Evolutionary conservation across 805 yeast genomes (phyloP).

Genomic region (Candida multigemmis): DNA sequence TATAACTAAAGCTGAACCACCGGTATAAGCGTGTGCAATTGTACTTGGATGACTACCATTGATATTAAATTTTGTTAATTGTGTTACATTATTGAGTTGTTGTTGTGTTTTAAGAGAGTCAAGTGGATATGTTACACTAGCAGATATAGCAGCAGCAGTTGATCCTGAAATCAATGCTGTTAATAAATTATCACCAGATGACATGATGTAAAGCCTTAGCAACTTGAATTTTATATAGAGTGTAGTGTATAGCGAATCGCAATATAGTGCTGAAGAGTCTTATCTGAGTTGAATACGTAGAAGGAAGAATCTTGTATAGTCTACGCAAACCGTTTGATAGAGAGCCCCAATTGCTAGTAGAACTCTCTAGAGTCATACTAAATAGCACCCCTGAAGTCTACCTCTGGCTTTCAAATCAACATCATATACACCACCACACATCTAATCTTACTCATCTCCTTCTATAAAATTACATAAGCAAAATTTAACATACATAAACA

Average conservation of each 20-base stretch:
- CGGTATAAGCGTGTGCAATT: conserved; percentile 34
- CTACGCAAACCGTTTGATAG: too few relatives aligned
- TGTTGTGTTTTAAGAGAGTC: conserved; percentile 60
- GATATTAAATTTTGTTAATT: conserved; percentile 23
- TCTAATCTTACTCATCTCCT: too few relatives aligned
- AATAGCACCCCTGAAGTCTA: neutral
- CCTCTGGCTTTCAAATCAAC: neutral
- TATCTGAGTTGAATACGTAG: too few relatives aligned
- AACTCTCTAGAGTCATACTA: too few relatives aligned
- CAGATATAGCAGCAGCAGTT: conserved; percentile 54
- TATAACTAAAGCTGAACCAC: conserved; percentile 66
- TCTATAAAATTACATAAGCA: too few relatives aligned
- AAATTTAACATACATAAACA: too few relatives aligned
- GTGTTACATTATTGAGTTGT: conserved; percentile 39
- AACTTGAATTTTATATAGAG: too few relatives aligned
- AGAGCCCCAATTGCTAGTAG: too few relatives aligned
- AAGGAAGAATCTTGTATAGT: too few relatives aligned
- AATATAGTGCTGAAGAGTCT: too few relatives aligned
- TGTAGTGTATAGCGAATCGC: too few relatives aligned
- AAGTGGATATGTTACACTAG: conserved; percentile 61
- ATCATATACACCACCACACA: neutral
- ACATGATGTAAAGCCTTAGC: too few relatives aligned
- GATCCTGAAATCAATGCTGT: conserved; percentile 55
- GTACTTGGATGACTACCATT: conserved; percentile 23
- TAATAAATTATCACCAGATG: conserved; percentile 26